These are phyloP conservation scores for Kluyveromyces sp. DNA, from an alignment of 1,139 yeast genomes.

Conservation along the genomic window DNA sequence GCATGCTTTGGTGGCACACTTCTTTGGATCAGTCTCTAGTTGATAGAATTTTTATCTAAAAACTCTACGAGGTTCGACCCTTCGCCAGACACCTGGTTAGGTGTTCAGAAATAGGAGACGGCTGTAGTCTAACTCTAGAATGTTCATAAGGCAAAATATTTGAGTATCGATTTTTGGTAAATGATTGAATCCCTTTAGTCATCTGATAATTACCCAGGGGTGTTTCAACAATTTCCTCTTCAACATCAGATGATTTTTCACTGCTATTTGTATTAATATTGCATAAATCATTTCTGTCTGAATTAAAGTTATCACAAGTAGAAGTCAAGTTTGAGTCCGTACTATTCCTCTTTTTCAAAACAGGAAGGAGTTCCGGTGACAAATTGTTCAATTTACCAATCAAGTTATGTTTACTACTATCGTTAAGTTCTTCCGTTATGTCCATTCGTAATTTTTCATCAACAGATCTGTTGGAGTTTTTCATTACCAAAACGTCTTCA, in stretches of 20 bases:
- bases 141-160: slow-evolving; percentile 80
- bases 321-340: neutral
- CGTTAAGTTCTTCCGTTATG: slow-evolving; percentile 10
- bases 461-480: neutral
- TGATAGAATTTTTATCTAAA: neutral
- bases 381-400: slow-evolving; percentile 5
- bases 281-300: neutral
- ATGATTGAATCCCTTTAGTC: slow-evolving; percentile 62
- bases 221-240: slow-evolving; percentile 17
- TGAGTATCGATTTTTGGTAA: slow-evolving; percentile 68
- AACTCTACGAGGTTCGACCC: neutral
- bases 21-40: neutral
- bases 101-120: slow-evolving; percentile 26
- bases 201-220: slow-evolving; percentile 38
- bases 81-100: neutral
- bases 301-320: neutral
- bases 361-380: slow-evolving; percentile 1
- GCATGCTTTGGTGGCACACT: neutral
- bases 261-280: neutral
- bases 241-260: slow-evolving; percentile 4
- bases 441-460: slow-evolving; percentile 8
- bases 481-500: slow-evolving; percentile 3
- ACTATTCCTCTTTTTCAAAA: neutral
- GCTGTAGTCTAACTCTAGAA: slow-evolving; percentile 54
- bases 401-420: slow-evolving; percentile 8